Conservation (phyloP, 257 asterid species). For the Echium plantagineum region DNA sequence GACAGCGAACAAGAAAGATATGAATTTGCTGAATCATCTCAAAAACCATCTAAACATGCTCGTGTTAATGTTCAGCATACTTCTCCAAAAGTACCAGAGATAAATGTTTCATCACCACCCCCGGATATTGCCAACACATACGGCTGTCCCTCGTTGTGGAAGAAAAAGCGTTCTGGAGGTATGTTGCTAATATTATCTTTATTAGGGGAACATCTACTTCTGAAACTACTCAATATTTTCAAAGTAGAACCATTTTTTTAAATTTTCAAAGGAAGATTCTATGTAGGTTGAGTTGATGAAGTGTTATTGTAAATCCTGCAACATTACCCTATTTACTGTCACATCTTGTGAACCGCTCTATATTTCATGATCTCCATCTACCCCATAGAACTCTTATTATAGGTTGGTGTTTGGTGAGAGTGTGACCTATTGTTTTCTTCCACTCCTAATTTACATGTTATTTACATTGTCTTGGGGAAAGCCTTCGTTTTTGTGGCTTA, state of each 20-base stretch:
- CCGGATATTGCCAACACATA: constrained; percentile 36
- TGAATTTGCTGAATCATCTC: constrained; percentile 72
- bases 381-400: background rate
- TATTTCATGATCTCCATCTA: background rate
- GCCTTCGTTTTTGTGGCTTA: background rate
- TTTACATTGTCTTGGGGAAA: background rate
- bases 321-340: background rate
- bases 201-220: background rate
- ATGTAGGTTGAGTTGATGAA: background rate
- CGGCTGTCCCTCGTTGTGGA: constrained; percentile 48
- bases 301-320: background rate
- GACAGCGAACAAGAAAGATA: constrained; percentile 85
- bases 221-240: background rate
- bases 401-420: too few species aligned
- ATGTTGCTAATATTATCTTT: constrained; percentile 16
- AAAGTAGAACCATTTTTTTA: background rate
- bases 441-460: too few species aligned
- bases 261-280: background rate
- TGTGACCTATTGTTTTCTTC: too few species aligned
- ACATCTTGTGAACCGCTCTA: background rate
- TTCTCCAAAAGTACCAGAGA: constrained; percentile 40
- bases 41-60: constrained; percentile 65
- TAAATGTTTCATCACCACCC: constrained; percentile 29
- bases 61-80: constrained; percentile 53
- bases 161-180: constrained; percentile 92